These are phyloP conservation scores for Arxiozyma telluris DNA, from an alignment of 1,139 yeast genomes.

Conservation along the genomic window DNA sequence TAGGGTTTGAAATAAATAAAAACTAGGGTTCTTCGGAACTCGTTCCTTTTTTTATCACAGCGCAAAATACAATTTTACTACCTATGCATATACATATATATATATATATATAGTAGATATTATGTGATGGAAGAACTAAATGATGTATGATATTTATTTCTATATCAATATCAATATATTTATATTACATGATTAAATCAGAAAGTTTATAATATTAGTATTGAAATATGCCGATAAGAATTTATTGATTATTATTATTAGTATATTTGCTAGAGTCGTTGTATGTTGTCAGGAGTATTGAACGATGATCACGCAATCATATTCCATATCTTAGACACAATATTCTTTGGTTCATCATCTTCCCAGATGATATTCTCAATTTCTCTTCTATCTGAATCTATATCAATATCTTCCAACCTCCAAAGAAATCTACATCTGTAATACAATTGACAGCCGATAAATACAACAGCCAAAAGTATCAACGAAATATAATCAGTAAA, in stretches of 20 bases:
- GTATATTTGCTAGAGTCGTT: too few relatives aligned
- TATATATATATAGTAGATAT: too few relatives aligned
- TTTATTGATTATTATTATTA: background rate
- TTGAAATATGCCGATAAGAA: background rate
- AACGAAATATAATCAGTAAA: constrained; percentile 56
- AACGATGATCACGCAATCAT: constrained; percentile 23
- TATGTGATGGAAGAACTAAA: too few relatives aligned
- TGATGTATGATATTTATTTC: too few relatives aligned
- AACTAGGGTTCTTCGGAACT: background rate
- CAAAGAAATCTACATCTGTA: constrained; percentile 37
- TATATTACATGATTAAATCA: too few relatives aligned
- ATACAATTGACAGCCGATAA: constrained; percentile 42
- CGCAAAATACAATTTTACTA: too few relatives aligned
- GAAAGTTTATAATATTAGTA: background rate
- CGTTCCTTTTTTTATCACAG: too few relatives aligned
- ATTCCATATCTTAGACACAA: constrained; percentile 50
- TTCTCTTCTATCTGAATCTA: constrained; percentile 55
- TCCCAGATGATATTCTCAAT: constrained; percentile 49
- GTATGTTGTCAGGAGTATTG: background rate
- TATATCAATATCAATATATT: too few relatives aligned
- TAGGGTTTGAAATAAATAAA: background rate
- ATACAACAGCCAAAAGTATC: constrained; percentile 42
- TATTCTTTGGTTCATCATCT: constrained; percentile 40
- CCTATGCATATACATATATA: too few relatives aligned
- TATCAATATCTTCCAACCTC: constrained; percentile 48